Evolutionary conservation across 371 early-diverging fungal species (phyloP).

Genomic region (Mortierella sp.): DNA sequence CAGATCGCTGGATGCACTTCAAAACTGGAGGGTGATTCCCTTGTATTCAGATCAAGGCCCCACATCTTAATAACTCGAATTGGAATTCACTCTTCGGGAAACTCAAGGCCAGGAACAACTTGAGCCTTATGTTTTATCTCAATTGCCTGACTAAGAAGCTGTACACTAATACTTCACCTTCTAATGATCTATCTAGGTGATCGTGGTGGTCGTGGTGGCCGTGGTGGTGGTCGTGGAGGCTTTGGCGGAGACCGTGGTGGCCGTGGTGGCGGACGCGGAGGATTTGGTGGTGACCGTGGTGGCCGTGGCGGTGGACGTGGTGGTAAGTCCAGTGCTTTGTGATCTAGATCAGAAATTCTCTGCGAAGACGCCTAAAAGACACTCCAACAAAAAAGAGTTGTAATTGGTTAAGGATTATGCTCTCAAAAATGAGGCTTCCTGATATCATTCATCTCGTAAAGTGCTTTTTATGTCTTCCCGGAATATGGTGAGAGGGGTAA

Average conservation of each 20-base stretch:
- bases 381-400: background rate
- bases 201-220: conserved; percentile 39
- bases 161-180: conserved; percentile 5
- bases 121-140: too few relatives aligned
- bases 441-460: conserved; percentile 2
- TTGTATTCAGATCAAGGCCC: too few relatives aligned
- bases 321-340: conserved; percentile 50
- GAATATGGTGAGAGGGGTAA: conserved; percentile 22
- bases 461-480: conserved; percentile 35
- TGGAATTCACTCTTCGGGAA: too few relatives aligned
- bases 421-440: background rate
- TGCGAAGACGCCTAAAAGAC: conserved; percentile 23
- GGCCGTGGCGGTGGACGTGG: conserved; percentile 61
- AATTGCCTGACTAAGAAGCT: too few relatives aligned
- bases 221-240: conserved; percentile 38
- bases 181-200: conserved; percentile 39
- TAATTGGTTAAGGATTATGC: background rate
- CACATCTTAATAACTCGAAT: too few relatives aligned
- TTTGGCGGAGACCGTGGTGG: conserved; percentile 12
- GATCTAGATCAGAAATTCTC: conserved; percentile 34
- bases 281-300: conserved; percentile 60
- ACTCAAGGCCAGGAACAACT: too few relatives aligned
- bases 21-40: too few relatives aligned
- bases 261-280: conserved; percentile 55
- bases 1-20: too few relatives aligned